Base-by-base conservation (phyloP, 176 grass and related monocot genomes). In the Juncus inflexus region DNA sequence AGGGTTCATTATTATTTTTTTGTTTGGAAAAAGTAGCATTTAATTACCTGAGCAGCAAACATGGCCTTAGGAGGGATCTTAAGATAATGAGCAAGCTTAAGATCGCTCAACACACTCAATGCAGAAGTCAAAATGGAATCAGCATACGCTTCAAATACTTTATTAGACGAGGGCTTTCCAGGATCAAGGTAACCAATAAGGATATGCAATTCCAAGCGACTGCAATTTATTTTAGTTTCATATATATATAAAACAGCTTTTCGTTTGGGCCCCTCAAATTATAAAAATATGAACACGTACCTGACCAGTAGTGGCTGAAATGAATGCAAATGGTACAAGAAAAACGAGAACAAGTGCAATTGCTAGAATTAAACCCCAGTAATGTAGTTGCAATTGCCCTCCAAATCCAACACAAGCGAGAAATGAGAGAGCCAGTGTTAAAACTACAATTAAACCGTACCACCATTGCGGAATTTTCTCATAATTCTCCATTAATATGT, bases 21-120 rank as follows among this genome's bases (percentile, higher is more conserved):
- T 9, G 37, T 60, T 45, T 35, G 38, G 43, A 47, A 6, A 47
- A 6, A 47, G 9, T 47, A 28, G 43, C 43, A n/a, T 28, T 12
- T n/a, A 60, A 12, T 63, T n/a, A 84, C 89, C 89, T 95, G 91
- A 12, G 73, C 84, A 8, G 70, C 6, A 55, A 97, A 97, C 92
- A 97, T 97, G 39, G 87, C 73, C 2, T 70, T 67, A 0, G 92
- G 87, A 36, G 92, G 87, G 51, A 97, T 91, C 74, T 97, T 97
- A 87, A 97, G 87, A 74, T 91, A 97, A 70, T 91, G 87, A 0
- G 87, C 87, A n/a, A 97, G 72, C 63, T 97, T 97, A 77, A 97
- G 90, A 49, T 91, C 92, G 3, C 7, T 3, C 19, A 97, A 66
- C 77, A 97, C 90, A 35, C 66, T 79, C 37, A 89, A 57, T 0